These are phyloP conservation scores for Magnolia kwangsiensis DNA, from an alignment of 164 flowering plant genomes.

Conservation along the genomic window DNA sequence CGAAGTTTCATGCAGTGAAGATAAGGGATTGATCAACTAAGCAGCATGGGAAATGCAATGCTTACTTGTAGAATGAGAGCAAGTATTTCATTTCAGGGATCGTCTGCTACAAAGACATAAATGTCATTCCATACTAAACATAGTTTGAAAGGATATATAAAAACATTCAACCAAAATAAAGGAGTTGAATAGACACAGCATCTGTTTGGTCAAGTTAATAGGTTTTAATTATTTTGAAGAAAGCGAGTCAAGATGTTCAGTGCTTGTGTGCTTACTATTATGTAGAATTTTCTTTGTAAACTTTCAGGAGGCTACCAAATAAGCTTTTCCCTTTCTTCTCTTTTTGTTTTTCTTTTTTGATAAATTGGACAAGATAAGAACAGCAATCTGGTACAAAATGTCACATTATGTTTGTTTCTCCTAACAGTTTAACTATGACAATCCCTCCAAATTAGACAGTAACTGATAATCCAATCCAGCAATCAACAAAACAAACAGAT, in stretches of 20 bases:
- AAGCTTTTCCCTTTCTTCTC: background rate
- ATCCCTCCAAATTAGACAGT: background rate
- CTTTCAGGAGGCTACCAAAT: background rate
- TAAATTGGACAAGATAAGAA: no score
- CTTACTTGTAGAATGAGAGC: no score
- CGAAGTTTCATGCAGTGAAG: no score
- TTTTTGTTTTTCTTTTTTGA: background rate
- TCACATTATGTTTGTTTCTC: background rate
- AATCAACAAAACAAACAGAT: background rate
- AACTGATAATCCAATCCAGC: background rate
- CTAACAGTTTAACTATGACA: background rate
- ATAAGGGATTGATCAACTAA: no score
- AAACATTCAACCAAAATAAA: background rate
- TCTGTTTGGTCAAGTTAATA: background rate
- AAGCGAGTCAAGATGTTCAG: background rate
- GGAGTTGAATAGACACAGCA: background rate
- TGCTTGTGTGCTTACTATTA: no score
- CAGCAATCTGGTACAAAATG: no score
- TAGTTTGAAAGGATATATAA: no score
- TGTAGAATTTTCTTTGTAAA: no score
- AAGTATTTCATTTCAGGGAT: no score
- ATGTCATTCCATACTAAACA: no score
- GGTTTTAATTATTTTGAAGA: constrained; percentile 1
- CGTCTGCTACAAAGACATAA: no score
- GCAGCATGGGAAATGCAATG: no score